Evolutionary conservation across 2,329 filamentous ascomycete genomes (phyloP).

Genomic region (Drechmeria coniospora): DNA sequence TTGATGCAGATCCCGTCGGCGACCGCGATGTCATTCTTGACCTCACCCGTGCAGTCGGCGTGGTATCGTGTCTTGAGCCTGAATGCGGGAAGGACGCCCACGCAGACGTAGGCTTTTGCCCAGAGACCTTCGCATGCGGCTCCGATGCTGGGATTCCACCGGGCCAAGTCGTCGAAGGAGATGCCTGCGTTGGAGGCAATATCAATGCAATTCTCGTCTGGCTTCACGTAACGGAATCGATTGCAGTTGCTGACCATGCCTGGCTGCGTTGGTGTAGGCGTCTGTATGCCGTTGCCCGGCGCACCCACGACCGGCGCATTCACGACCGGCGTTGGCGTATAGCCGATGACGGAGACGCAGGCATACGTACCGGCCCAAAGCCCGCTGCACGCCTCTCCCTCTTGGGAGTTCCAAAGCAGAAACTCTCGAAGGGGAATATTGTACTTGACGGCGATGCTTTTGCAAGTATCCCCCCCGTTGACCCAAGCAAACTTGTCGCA

Average conservation of each 20-base stretch:
- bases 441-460: slow-evolving; percentile 1
- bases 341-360: slow-evolving; percentile 2
- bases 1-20: no score
- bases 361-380: slow-evolving; percentile 7
- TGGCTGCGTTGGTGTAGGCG: slow-evolving; percentile 4
- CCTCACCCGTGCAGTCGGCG: no score
- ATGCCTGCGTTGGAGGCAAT: slow-evolving; percentile 8
- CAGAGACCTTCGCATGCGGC: slow-evolving; percentile 11
- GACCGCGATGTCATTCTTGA: no score
- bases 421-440: slow-evolving; percentile 10
- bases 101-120: slow-evolving; percentile 4
- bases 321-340: slow-evolving; percentile 1
- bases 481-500: background rate
- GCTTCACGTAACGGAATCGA: slow-evolving; percentile 5
- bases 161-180: slow-evolving; percentile 8
- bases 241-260: slow-evolving; percentile 5
- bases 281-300: slow-evolving; percentile 3
- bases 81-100: slow-evolving; percentile 1
- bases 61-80: no score
- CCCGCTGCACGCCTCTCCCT: slow-evolving; percentile 9
- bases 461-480: background rate
- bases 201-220: slow-evolving; percentile 7
- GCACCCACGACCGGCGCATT: no score
- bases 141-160: slow-evolving; percentile 17
- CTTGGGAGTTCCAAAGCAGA: slow-evolving; percentile 15